phyloP scores from a whole-genome alignment of 78 protist genomes.

The Isochrysis galbana region DNA sequence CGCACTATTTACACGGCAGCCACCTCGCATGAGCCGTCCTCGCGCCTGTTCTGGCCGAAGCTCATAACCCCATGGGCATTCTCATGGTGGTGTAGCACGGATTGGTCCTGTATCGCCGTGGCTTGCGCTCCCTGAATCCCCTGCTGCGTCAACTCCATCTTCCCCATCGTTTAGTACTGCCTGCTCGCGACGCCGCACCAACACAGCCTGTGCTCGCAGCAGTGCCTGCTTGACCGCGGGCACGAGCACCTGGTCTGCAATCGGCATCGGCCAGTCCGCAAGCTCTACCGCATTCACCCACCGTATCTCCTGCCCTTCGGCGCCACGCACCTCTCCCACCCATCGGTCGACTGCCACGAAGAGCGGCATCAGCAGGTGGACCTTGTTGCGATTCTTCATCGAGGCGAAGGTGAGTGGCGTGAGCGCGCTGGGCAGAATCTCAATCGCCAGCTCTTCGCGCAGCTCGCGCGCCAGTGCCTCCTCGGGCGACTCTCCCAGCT shows the following conservation, averaged over 20 bases:
- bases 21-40: too few relatives aligned
- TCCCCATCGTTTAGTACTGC: too few relatives aligned
- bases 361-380: background rate
- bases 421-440: background rate
- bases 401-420: background rate
- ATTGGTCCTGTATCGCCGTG: too few relatives aligned
- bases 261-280: background rate
- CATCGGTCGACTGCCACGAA: background rate
- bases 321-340: background rate
- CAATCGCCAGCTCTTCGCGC: background rate
- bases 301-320: background rate
- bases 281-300: background rate
- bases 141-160: too few relatives aligned
- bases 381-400: background rate
- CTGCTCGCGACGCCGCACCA: too few relatives aligned
- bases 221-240: background rate
- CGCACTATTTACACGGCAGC: too few relatives aligned
- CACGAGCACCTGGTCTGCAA: background rate
- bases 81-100: too few relatives aligned
- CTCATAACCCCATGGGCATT: too few relatives aligned
- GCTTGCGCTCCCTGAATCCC: too few relatives aligned
- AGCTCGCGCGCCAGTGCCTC: background rate
- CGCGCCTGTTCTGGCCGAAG: too few relatives aligned
- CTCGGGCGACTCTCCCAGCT: background rate
- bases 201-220: too few relatives aligned